These are phyloP conservation scores for Pezicula carpinea DNA, from an alignment of 2,329 filamentous ascomycete species.

Conservation along the genomic window DNA sequence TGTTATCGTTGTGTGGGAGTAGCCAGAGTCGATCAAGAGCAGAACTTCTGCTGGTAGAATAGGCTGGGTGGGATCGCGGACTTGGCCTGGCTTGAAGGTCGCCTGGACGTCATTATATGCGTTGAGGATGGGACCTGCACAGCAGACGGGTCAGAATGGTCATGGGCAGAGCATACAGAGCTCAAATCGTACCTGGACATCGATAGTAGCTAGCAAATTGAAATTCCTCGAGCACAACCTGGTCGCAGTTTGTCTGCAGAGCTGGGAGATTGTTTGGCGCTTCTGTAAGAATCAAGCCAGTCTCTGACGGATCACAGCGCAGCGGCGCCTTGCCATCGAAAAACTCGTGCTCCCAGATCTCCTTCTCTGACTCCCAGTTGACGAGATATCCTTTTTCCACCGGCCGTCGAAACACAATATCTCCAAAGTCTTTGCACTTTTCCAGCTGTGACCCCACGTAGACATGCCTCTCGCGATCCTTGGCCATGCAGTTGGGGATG, in stretches of 20 bases:
- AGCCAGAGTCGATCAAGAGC: constrained; percentile 86
- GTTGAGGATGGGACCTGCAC: constrained; percentile 65
- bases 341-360: constrained; percentile 91
- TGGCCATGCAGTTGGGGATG: constrained; percentile 85
- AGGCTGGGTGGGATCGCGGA: constrained; percentile 37
- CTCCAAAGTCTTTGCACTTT: constrained; percentile 81
- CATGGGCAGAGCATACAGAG: constrained; percentile 5
- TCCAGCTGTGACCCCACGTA: constrained; percentile 78
- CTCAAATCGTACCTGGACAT: constrained; percentile 52
- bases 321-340: constrained; percentile 64
- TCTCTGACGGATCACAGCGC: constrained; percentile 71
- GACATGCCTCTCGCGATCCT: constrained; percentile 71
- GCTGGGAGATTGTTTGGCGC: constrained; percentile 77
- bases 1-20: constrained; percentile 88
- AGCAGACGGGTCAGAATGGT: not conserved
- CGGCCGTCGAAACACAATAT: constrained; percentile 79
- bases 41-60: constrained; percentile 68
- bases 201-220: constrained; percentile 85
- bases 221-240: constrained; percentile 97
- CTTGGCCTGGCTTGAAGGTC: constrained; percentile 56
- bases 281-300: constrained; percentile 81
- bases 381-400: constrained; percentile 94
- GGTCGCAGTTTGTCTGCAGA: constrained; percentile 85
- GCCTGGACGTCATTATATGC: constrained; percentile 75
- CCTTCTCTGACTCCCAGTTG: constrained; percentile 93